Percentiles rank a stretch among this genome's conserved stretches.
Evolutionary conservation across 208 protist species (phyloP).

Genomic region (Porcisia hertigi): DNA sequence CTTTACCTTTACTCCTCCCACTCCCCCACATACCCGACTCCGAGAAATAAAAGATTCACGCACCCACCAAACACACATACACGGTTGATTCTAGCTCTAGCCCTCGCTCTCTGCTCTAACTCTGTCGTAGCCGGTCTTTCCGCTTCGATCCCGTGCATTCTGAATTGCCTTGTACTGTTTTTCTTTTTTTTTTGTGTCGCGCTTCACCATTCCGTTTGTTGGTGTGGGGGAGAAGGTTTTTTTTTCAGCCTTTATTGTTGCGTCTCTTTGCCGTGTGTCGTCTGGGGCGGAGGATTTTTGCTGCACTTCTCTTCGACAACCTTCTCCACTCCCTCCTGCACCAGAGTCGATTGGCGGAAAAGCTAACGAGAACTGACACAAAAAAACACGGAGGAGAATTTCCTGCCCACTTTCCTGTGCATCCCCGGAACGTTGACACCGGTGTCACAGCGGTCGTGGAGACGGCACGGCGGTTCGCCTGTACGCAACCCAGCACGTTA

Average conservation of each 20-base stretch:
- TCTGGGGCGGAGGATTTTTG: too few relatives aligned
- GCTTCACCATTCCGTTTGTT: not conserved
- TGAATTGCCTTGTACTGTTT: not conserved
- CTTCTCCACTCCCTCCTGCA: too few relatives aligned
- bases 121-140: not conserved
- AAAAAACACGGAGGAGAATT: not conserved
- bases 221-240: not conserved
- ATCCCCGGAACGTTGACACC: not conserved
- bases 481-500: not conserved
- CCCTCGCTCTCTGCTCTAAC: constrained; percentile 6
- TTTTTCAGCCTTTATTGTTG: not conserved
- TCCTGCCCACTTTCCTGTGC: not conserved
- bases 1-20: not conserved
- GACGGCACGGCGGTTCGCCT: not conserved
- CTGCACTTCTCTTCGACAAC: too few relatives aligned
- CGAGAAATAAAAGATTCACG: not conserved
- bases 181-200: not conserved
- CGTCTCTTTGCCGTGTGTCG: too few relatives aligned
- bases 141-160: not conserved
- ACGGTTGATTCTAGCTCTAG: not conserved
- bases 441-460: not conserved
- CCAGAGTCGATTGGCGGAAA: not conserved
- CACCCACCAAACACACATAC: not conserved
- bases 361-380: not conserved
- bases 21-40: not conserved